Evolutionary conservation across 1,139 yeast genomes (phyloP), one percentile per base, ranked within the genome.

Genomic region (Sugiyamaella xylanicola): DNA sequence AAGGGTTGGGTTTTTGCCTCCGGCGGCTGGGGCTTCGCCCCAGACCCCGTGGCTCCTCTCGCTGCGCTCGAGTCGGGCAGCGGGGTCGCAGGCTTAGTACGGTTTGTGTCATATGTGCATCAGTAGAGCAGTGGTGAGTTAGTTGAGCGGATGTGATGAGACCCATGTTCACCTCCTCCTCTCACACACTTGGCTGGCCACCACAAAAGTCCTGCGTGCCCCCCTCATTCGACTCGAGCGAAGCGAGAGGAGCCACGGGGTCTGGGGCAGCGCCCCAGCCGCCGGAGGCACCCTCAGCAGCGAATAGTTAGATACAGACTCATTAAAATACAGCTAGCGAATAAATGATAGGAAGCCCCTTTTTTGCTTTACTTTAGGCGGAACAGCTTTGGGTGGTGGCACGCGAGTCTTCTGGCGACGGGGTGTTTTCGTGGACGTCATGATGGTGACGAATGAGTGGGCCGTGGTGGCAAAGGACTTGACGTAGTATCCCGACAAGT

Each of bases 371-470:
- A n/a, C 20, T n/a, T 41, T 48, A 4, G 45, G 39, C 5, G 46
- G 39, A 2, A 22, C 20, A 3, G 11, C 32, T 17, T 48, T 48
- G 11, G 29, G 37, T 8, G 21, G 29, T 16, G 36, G n/a, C n/a
- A n/a, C 19, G 13, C 29, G 35, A 13, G 15, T 25, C 32, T 48
- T 40, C 25, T 41, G 46, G 13, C 52, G 36, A 11, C 46, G 20
- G 15, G 52, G 52, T 4, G 52, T 48, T 4, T 48, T 37, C n/a
- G 47, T 48, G 21, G 52, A 20, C 3, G 52, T 25, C 46, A 48
- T 48, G 4, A 48, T 25, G 15, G 52, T 47, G 41, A 48, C 37
- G 20, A 48, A 48, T 9, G 52, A 48, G 17, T 48, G 52, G 27
- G 46, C 43, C 4, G 40, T 48, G 8, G 52, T 48, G 8, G 52